A percentile compares a stretch with the other conserved stretches of the same genome.
These are phyloP conservation scores for Hypoxylon rickii DNA, from an alignment of 495 filamentous ascomycete genomes.

Conservation along the genomic window DNA sequence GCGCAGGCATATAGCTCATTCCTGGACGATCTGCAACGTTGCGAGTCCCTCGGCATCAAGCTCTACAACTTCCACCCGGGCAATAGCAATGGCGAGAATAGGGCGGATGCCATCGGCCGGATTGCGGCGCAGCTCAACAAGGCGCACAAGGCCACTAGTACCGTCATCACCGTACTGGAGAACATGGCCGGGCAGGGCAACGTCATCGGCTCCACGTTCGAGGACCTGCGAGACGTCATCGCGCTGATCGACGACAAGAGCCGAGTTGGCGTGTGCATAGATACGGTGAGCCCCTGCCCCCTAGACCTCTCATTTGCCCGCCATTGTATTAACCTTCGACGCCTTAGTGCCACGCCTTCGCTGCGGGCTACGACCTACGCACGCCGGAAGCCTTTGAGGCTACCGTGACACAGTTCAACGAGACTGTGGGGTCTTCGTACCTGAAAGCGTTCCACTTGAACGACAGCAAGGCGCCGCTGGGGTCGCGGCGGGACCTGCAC, in stretches of 20 bases:
- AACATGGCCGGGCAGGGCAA: constrained; percentile 93
- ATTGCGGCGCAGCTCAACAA: constrained; percentile 80
- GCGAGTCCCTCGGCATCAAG: constrained; percentile 83
- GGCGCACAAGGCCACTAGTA: constrained; percentile 73
- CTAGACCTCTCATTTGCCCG: not conserved
- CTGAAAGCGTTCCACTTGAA: constrained; percentile 89
- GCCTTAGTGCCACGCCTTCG: constrained; percentile 77
- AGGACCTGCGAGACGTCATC: constrained; percentile 86
- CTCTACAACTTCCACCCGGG: constrained; percentile 99
- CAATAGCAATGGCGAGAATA: constrained; percentile 67
- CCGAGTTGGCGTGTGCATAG: constrained; percentile 93
- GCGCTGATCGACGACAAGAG: constrained; percentile 74
- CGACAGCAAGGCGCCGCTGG: constrained; percentile 86
- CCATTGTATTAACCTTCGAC: not conserved
- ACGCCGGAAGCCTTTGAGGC: constrained; percentile 70
- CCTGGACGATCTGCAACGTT: constrained; percentile 84
- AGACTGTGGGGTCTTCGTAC: constrained; percentile 77
- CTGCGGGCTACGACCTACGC: constrained; percentile 89
- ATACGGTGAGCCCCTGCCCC: constrained; percentile 63
- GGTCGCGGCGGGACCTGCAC: constrained; percentile 80
- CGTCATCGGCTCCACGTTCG: constrained; percentile 82
- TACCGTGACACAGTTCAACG: constrained; percentile 76
- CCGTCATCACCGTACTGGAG: constrained; percentile 83
- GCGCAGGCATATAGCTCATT: constrained; percentile 87
- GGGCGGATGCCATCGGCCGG: constrained; percentile 71